Conservation (phyloP, 1,284 basidiomycete genomes). For the Vanrija humicola region DNA sequence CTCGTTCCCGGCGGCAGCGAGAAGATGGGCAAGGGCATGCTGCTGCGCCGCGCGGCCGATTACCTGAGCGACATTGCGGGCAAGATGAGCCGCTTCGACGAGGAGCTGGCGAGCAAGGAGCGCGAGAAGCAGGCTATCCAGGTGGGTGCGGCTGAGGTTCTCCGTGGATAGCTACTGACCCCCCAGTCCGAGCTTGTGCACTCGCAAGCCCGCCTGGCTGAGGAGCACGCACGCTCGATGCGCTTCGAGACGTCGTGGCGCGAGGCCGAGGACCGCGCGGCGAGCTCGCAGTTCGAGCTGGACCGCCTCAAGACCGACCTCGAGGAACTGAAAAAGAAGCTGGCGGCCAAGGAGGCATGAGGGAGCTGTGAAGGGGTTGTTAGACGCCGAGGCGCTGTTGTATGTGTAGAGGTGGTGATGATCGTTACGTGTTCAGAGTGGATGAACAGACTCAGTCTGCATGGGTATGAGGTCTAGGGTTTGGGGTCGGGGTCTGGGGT, state of each 20-base stretch:
- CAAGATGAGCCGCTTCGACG: slow-evolving; percentile 16
- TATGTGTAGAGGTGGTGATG: slow-evolving; percentile 1
- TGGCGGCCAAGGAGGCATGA: not conserved
- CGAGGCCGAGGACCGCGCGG: slow-evolving; percentile 42
- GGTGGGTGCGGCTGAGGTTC: slow-evolving; percentile 18
- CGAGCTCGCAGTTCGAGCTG: slow-evolving; percentile 36
- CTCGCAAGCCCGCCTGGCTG: slow-evolving; percentile 18
- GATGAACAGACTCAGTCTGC: not conserved
- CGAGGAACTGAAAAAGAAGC: slow-evolving; percentile 36
- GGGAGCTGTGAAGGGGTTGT: no score
- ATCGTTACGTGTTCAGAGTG: not conserved
- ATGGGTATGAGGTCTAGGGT: no score
- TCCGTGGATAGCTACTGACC: not conserved
- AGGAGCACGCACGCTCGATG: slow-evolving; percentile 32
- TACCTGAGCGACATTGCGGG: slow-evolving; percentile 27
- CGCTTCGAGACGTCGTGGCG: slow-evolving; percentile 38
- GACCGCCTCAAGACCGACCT: slow-evolving; percentile 39
- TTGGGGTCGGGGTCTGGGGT: no score
- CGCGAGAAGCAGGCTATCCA: slow-evolving; percentile 26
- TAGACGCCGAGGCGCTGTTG: slow-evolving; percentile 3
- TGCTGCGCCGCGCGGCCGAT: slow-evolving; percentile 34
- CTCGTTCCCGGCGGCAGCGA: slow-evolving; percentile 72
- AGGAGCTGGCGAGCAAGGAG: slow-evolving; percentile 22
- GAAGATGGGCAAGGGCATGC: slow-evolving; percentile 38
- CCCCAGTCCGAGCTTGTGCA: slow-evolving; percentile 24